Conservation (phyloP, 1,284 basidiomycete genomes). For the Papiliotrema nemorosa region DNA sequence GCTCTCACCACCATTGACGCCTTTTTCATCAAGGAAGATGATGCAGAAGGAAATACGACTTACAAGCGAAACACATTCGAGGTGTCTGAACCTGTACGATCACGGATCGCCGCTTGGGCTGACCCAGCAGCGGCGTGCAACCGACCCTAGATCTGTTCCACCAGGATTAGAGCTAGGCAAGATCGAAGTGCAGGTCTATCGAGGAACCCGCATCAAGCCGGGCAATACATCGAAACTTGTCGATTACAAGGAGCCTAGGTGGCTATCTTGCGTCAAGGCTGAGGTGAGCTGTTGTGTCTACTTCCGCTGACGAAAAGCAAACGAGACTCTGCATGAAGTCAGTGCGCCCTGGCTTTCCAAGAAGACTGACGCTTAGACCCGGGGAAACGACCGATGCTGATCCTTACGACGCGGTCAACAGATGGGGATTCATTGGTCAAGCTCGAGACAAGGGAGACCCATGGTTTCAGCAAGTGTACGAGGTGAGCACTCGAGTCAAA, state of each 20-base stretch:
- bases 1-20: background rate
- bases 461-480: slow-evolving; percentile 1
- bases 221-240: background rate
- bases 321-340: background rate
- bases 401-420: background rate
- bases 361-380: background rate
- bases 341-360: background rate
- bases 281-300: background rate
- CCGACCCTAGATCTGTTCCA: too few species aligned
- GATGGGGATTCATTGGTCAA: background rate
- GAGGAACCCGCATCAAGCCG: background rate
- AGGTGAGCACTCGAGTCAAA: background rate
- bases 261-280: background rate
- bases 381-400: background rate
- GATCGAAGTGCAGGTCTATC: slow-evolving; percentile 1
- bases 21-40: background rate
- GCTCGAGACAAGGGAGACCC: background rate
- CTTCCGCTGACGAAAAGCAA: background rate
- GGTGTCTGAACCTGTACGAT: background rate
- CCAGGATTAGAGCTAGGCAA: background rate
- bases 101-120: too few species aligned
- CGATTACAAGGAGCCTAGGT: background rate
- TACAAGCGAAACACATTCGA: background rate
- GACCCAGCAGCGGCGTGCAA: too few species aligned
- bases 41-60: background rate